These are phyloP conservation scores for Mayamaea pseudoterrestris DNA, from an alignment of 108 stramenopile genomes.

Conservation along the genomic window DNA sequence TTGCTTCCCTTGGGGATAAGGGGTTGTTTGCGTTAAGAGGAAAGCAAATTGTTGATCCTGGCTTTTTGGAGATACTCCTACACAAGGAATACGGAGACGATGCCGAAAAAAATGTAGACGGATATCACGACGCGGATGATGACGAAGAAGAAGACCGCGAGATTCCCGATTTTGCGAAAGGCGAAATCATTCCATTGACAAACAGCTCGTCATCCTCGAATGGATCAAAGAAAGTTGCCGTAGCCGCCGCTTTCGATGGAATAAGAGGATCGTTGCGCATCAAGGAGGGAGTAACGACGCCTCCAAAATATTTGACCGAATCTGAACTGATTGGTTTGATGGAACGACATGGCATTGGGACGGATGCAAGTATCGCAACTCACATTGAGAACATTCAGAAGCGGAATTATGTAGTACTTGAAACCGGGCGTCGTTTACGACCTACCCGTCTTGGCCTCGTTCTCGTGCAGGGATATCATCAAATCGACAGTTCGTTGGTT, in stretches of 20 bases:
- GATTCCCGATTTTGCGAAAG: conserved; percentile 66
- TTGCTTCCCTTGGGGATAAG: conserved; percentile 57
- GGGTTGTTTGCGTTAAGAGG: conserved; percentile 63
- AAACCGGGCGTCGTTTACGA: conserved; percentile 57
- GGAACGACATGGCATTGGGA: conserved; percentile 88
- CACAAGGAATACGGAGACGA: conserved; percentile 79
- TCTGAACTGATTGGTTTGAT: conserved; percentile 78
- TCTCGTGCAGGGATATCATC: conserved; percentile 78
- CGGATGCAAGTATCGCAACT: conserved; percentile 67
- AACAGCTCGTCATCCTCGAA: conserved; percentile 13
- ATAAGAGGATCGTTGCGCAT: conserved; percentile 55
- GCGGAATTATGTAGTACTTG: conserved; percentile 73
- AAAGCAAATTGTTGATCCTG: conserved; percentile 59
- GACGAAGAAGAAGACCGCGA: conserved; percentile 62
- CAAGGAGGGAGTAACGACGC: conserved; percentile 78
- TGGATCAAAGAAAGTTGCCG: conserved; percentile 30
- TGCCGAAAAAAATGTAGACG: conserved; percentile 15
- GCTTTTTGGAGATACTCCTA: conserved; percentile 69
- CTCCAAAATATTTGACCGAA: conserved; percentile 80
- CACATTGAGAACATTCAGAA: conserved; percentile 89
- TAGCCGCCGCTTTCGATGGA: conserved; percentile 22
- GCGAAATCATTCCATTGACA: conserved; percentile 42
- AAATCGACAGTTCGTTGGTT: conserved; percentile 80
- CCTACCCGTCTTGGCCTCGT: conserved; percentile 84
- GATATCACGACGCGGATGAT: conserved; percentile 42